A percentile compares a stretch with the other conserved stretches of the same genome.
phyloP scores from a whole-genome alignment of 148 eudicot genomes.

The Beta vulgaris region DNA sequence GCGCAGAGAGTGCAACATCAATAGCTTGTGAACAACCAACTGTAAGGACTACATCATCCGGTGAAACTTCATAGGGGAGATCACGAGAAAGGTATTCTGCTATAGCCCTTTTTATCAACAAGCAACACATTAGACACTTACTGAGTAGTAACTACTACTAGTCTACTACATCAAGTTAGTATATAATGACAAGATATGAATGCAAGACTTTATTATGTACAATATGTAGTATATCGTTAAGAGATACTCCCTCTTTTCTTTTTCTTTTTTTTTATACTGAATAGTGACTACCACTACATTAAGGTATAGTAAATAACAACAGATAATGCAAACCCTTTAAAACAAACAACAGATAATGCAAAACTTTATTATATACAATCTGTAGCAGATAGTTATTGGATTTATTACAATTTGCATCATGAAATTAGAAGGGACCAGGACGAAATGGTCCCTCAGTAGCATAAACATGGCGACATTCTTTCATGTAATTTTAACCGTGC shows the following conservation, averaged over 20 bases:
- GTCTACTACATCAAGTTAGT: neutral
- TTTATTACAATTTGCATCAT: neutral
- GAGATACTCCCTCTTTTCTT: no score
- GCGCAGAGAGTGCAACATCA: conserved; percentile 37
- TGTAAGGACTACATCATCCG: conserved; percentile 55
- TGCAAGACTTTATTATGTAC: neutral
- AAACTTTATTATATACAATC: neutral
- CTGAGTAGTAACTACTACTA: no score
- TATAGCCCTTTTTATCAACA: conserved; percentile 45
- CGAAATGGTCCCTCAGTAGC: neutral
- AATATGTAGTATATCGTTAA: no score
- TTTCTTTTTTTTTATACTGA: no score
- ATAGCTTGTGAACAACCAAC: conserved; percentile 64
- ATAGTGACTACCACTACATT: no score
- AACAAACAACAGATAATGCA: no score
- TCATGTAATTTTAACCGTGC: neutral
- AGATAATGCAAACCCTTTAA: no score
- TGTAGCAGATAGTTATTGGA: neutral
- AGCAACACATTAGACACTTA: neutral
- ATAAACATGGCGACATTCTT: neutral
- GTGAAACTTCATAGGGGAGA: conserved; percentile 45
- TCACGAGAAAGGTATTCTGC: conserved; percentile 59
- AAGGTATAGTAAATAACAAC: no score
- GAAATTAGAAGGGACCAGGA: neutral
- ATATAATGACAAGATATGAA: neutral